phyloP scores from a whole-genome alignment of 2,329 filamentous ascomycete species.

The Ilyonectria mors-panacis region DNA sequence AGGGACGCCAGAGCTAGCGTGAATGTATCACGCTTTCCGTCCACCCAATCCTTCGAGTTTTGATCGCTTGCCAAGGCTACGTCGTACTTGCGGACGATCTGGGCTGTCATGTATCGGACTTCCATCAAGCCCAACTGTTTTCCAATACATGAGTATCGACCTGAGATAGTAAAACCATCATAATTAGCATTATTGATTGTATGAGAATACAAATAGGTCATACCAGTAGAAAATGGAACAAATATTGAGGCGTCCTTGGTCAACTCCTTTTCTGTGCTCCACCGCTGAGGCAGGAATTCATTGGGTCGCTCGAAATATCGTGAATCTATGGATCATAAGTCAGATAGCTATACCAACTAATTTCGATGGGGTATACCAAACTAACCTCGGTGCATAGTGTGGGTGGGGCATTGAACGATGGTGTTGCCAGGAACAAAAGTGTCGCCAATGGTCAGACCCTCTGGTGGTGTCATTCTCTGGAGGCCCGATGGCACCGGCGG shows the following conservation, averaged over 20 bases:
- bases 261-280: constrained; percentile 51
- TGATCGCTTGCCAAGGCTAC: background rate
- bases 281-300: constrained; percentile 57
- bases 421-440: background rate
- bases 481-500: constrained; percentile 55
- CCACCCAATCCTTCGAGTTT: background rate
- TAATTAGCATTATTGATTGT: background rate
- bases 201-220: background rate
- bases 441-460: background rate
- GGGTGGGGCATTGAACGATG: background rate
- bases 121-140: background rate
- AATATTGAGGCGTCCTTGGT: constrained; percentile 49
- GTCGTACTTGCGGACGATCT: background rate
- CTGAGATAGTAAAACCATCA: background rate
- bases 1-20: background rate
- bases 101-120: background rate
- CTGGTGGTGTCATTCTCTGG: constrained; percentile 54
- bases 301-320: constrained; percentile 46
- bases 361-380: background rate
- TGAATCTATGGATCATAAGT: constrained; percentile 29
- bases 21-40: background rate
- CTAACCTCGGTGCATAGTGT: background rate
- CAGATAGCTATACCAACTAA: too few relatives aligned
- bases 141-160: background rate
- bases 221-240: constrained; percentile 51